Base-by-base conservation (phyloP, 345 rosid genomes). In the Eutrema heterophyllum region DNA sequence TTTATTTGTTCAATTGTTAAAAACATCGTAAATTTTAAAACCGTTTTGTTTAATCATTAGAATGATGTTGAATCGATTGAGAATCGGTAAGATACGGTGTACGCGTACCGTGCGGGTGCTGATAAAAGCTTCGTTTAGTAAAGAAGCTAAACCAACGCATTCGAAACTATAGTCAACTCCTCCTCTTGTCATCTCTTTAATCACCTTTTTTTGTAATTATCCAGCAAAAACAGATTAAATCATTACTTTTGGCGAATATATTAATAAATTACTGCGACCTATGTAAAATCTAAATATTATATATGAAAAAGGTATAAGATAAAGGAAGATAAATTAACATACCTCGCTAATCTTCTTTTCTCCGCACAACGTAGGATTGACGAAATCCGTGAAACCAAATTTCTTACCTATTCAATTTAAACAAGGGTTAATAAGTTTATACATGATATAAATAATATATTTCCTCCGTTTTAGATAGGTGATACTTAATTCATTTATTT, bases 131-230 rank as follows among this genome's bases (percentile, higher is more conserved):
- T 85, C 90, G 4, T 45, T 45, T 86, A 83, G 79, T 5, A 73
- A 33, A 0, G 93, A 84, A 8, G 90, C 73, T 61, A 84, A 64
- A 8, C 97, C 95, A 66, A 91, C 65, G 72, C 96, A 89, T 69
- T 89, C 96, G n/a, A 91, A 91, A 86, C 89, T 83, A 33, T 86
- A 91, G 68, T 91, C 96, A 29, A 84, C 93, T 44, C 93, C 97
- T 27, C 84, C 87, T 6, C 73, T 83, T 4, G 93, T 86, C 78
- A 84, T 83, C 63, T 86, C 91, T 43, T 63, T 80, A 9, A 87
- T 87, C 16, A 87, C 89, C 96, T 87, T 21, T 27, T 21, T 41
- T 50, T 30, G 36, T 50, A n/a, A 50, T 38, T 3, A 15, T 48
- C 8, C 21, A 10, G 26, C 2, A 58, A 35, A 4, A 33, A 36